These are phyloP conservation scores for Scleroderma citrinum DNA, from an alignment of 768 basidiomycete species.

Conservation along the genomic window DNA sequence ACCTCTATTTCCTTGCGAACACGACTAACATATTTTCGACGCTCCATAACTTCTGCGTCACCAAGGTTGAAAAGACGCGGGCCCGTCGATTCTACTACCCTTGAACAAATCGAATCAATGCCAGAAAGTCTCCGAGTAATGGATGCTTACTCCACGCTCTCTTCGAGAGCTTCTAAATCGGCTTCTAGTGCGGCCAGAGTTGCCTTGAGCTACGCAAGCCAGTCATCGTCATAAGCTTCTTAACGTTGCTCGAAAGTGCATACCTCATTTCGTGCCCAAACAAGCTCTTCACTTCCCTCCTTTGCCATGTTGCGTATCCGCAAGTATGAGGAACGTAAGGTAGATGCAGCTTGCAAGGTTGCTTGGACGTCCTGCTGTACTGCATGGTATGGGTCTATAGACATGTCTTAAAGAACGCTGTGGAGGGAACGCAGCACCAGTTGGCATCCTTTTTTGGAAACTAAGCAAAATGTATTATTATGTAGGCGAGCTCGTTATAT, in stretches of 20 bases:
- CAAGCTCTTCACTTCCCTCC: conserved; percentile 73
- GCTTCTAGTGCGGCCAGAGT: conserved; percentile 75
- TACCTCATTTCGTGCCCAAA: conserved; percentile 76
- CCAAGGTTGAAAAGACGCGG: conserved; percentile 81
- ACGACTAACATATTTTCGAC: conserved; percentile 70
- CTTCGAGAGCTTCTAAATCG: conserved; percentile 90
- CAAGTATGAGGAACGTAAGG: conserved; percentile 67
- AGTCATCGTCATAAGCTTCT: background rate
- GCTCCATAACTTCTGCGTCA: conserved; percentile 65
- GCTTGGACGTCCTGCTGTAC: conserved; percentile 79
- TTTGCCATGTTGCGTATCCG: conserved; percentile 73
- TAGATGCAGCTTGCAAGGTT: conserved; percentile 64
- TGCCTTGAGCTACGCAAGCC: conserved; percentile 53
- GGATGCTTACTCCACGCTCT: conserved; percentile 72
- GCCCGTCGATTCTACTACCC: conserved; percentile 83
- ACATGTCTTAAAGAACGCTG: conserved; percentile 38
- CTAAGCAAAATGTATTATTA: too few relatives aligned
- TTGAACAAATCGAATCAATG: conserved; percentile 24
- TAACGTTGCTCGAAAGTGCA: conserved; percentile 9
- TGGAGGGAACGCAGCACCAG: too few relatives aligned
- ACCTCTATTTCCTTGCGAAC: conserved; percentile 80
- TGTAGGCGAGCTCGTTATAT: too few relatives aligned
- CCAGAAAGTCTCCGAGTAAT: background rate
- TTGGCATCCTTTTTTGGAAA: too few relatives aligned
- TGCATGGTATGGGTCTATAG: conserved; percentile 80